These are phyloP conservation scores for Ogataea hybrid DNA, from an alignment of 1,139 yeast species.

Conservation along the genomic window DNA sequence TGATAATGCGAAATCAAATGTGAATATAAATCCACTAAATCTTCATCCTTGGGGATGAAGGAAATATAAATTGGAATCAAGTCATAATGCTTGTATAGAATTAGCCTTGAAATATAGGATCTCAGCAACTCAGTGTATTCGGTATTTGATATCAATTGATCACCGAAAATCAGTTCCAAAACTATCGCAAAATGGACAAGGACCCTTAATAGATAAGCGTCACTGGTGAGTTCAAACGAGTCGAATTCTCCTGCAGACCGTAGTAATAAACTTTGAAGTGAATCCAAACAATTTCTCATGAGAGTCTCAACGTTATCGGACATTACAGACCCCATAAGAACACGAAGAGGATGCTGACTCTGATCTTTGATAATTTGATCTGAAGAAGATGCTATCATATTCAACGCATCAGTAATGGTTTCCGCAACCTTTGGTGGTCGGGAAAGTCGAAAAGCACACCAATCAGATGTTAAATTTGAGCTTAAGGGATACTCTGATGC, in stretches of 20 bases:
- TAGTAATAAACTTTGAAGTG: slow-evolving; percentile 16
- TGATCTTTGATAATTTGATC: slow-evolving; percentile 37
- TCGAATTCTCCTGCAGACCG: slow-evolving; percentile 22
- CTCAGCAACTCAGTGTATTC: slow-evolving; percentile 53
- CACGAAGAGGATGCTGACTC: slow-evolving; percentile 69
- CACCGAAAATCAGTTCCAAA: slow-evolving; percentile 45
- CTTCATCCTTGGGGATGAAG: slow-evolving; percentile 44
- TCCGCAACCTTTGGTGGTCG: slow-evolving; percentile 42
- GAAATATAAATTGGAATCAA: slow-evolving; percentile 45
- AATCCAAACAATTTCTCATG: slow-evolving; percentile 23
- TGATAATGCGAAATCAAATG: slow-evolving; percentile 58
- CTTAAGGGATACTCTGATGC: background rate
- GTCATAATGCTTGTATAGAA: slow-evolving; percentile 41
- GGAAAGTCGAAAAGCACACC: slow-evolving; percentile 21
- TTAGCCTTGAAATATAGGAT: slow-evolving; percentile 42
- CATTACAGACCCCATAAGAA: slow-evolving; percentile 74
- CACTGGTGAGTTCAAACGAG: slow-evolving; percentile 32
- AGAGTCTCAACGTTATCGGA: slow-evolving; percentile 47
- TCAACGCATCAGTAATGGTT: slow-evolving; percentile 52
- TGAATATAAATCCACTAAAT: slow-evolving; percentile 68
- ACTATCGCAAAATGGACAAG: slow-evolving; percentile 72
- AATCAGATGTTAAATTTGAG: background rate
- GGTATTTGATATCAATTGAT: slow-evolving; percentile 39
- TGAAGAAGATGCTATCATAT: slow-evolving; percentile 47
- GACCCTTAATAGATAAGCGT: slow-evolving; percentile 64